A percentile compares a stretch with the other conserved stretches of the same genome.
Evolutionary conservation across 2,329 filamentous ascomycete genomes (phyloP).

Genomic region (Aureobasidium sp.): DNA sequence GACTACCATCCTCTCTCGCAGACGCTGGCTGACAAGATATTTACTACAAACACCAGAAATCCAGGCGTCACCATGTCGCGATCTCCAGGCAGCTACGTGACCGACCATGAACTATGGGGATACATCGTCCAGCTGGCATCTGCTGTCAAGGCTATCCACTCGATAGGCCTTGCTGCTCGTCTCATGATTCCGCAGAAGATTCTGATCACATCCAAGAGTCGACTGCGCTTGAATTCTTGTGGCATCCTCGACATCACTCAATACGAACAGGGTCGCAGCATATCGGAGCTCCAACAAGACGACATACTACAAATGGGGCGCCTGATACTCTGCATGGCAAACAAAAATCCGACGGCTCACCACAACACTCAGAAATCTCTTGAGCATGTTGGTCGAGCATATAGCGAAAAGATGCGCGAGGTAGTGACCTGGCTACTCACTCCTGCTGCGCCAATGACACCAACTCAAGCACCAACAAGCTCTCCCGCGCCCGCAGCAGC

Average conservation of each 20-base stretch:
- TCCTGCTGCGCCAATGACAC: slow-evolving; percentile 32
- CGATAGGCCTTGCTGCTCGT: slow-evolving; percentile 71
- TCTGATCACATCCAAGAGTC: slow-evolving; percentile 81
- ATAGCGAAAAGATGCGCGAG: slow-evolving; percentile 71
- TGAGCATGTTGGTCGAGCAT: slow-evolving; percentile 69
- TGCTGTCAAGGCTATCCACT: slow-evolving; percentile 79
- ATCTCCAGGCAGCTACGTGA: slow-evolving; percentile 37
- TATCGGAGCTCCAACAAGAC: slow-evolving; percentile 76
- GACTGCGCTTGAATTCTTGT: slow-evolving; percentile 81
- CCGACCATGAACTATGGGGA: slow-evolving; percentile 76
- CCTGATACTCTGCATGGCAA: slow-evolving; percentile 74
- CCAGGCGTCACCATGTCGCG: slow-evolving; percentile 5
- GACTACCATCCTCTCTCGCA: slow-evolving; percentile 90
- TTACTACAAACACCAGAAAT: slow-evolving; percentile 34
- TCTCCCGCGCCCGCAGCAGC: slow-evolving; percentile 54
- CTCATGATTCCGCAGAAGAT: slow-evolving; percentile 85
- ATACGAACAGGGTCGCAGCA: slow-evolving; percentile 61
- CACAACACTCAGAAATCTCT: slow-evolving; percentile 62
- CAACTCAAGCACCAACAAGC: slow-evolving; percentile 63
- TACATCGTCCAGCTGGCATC: slow-evolving; percentile 90
- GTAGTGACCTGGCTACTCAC: slow-evolving; percentile 76
- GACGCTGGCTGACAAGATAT: slow-evolving; percentile 78
- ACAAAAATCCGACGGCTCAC: slow-evolving; percentile 42
- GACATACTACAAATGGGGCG: slow-evolving; percentile 81
- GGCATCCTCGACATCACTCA: slow-evolving; percentile 85